Evolutionary conservation across 2,329 filamentous ascomycete genomes (phyloP).

Genomic region (Pyricularia sp.): DNA sequence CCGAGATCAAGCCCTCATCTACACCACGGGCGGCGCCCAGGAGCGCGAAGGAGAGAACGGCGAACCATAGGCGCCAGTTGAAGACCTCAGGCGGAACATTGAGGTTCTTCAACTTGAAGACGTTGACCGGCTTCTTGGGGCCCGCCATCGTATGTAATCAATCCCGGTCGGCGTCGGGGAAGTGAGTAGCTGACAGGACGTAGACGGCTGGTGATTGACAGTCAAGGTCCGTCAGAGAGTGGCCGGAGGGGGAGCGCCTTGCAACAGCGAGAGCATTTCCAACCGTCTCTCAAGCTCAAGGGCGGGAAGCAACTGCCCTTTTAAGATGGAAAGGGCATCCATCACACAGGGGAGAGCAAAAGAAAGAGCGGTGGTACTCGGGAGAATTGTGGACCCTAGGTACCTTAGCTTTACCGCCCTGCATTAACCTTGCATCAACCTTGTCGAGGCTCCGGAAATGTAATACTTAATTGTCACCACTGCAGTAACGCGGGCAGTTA

Average conservation of each 20-base stretch:
- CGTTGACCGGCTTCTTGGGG: constrained; percentile 43
- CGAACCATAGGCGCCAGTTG: constrained; percentile 73
- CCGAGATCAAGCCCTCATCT: constrained; percentile 72
- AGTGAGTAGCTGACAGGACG: background rate
- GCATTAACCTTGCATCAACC: background rate
- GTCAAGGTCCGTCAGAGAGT: background rate
- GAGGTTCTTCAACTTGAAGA: constrained; percentile 55
- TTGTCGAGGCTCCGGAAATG: background rate
- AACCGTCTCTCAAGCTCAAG: background rate
- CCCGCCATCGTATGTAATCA: constrained; percentile 4
- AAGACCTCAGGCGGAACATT: constrained; percentile 61
- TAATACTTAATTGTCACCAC: background rate
- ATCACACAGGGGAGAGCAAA: background rate
- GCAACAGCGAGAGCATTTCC: background rate
- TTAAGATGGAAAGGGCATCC: background rate
- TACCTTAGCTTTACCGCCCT: background rate
- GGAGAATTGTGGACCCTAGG: background rate
- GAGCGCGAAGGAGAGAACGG: constrained; percentile 63
- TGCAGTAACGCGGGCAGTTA: too few relatives aligned
- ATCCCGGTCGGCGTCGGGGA: background rate
- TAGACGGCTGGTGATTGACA: background rate
- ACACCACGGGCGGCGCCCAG: constrained; percentile 69
- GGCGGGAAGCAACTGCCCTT: background rate
- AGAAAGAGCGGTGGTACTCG: background rate
- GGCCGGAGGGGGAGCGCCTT: background rate